Evolutionary conservation across 2,329 filamentous ascomycete genomes (phyloP).

Genomic region (Trichoderma koningii): DNA sequence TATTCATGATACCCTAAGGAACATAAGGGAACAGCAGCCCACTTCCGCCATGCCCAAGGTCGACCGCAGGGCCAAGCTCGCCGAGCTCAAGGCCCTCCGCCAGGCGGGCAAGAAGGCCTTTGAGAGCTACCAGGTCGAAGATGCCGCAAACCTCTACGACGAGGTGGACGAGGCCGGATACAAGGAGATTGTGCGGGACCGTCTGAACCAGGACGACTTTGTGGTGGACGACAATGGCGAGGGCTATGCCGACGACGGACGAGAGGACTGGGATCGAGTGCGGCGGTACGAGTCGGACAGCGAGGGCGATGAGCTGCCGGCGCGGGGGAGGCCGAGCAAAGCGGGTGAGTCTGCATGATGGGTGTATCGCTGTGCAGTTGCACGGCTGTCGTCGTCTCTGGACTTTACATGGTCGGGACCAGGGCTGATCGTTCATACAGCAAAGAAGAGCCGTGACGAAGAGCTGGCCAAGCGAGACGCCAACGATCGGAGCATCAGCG

Average conservation of each 20-base stretch:
- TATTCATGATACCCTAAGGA: constrained; percentile 25
- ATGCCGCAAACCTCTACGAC: constrained; percentile 86
- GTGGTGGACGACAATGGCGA: constrained; percentile 98
- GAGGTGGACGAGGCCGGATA: constrained; percentile 97
- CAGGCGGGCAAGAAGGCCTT: constrained; percentile 89
- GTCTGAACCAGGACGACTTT: constrained; percentile 93
- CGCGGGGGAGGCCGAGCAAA: constrained; percentile 54
- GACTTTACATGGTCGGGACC: background rate
- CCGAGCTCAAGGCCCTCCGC: constrained; percentile 81
- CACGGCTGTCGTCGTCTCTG: background rate
- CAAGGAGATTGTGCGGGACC: constrained; percentile 88
- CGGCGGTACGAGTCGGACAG: constrained; percentile 72
- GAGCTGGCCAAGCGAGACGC: constrained; percentile 83
- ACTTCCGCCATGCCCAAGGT: constrained; percentile 41
- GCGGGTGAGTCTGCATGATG: constrained; percentile 44
- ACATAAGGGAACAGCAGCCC: background rate
- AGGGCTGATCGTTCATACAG: constrained; percentile 44
- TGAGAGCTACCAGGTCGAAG: constrained; percentile 81
- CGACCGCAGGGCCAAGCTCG: constrained; percentile 57
- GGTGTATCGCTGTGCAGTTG: too few species aligned
- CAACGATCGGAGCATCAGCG: constrained; percentile 87
- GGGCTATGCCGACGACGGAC: constrained; percentile 93
- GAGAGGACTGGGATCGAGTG: constrained; percentile 87
- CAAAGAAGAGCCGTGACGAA: constrained; percentile 85
- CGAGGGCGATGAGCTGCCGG: constrained; percentile 50